A percentile compares a stretch with the other conserved stretches of the same genome.
Evolutionary conservation across 129 eudicot genomes (phyloP).

Genomic region (Gnaphalium uliginosum): DNA sequence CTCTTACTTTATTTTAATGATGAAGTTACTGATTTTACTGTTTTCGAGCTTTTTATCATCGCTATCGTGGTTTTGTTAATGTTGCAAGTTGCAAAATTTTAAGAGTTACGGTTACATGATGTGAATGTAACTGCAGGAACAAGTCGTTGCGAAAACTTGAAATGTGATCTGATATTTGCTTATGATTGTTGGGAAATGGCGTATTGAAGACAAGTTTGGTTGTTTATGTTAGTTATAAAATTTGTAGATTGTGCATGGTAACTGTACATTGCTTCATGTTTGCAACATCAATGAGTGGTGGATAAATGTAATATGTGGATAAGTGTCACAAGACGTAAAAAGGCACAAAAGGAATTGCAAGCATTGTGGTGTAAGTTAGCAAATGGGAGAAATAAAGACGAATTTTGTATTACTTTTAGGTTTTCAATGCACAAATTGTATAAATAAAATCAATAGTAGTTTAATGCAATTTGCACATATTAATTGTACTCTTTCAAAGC

Average conservation of each 20-base stretch:
- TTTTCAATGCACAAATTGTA: no score
- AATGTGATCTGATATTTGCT: neutral
- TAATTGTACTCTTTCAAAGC: neutral
- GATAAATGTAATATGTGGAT: no score
- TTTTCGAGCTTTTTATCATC: neutral
- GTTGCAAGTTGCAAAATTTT: neutral
- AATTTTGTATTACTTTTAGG: no score
- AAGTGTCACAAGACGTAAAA: no score
- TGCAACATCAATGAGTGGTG: neutral
- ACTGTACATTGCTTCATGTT: neutral
- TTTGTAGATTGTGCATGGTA: neutral
- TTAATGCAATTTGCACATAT: no score
- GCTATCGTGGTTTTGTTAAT: neutral
- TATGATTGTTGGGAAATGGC: neutral
- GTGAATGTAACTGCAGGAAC: neutral
- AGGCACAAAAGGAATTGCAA: neutral
- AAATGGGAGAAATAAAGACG: no score
- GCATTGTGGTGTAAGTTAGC: neutral
- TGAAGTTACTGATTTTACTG: neutral
- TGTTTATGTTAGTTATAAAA: neutral
- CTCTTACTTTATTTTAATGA: conserved; percentile 22
- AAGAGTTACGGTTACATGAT: no score
- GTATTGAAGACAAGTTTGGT: neutral
- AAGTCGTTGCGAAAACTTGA: neutral
- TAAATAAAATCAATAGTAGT: no score